A percentile compares a stretch with the other conserved stretches of the same genome.
Evolutionary conservation across 495 filamentous ascomycete species (phyloP).

Genomic region (Talaromyces nanjingensis): DNA sequence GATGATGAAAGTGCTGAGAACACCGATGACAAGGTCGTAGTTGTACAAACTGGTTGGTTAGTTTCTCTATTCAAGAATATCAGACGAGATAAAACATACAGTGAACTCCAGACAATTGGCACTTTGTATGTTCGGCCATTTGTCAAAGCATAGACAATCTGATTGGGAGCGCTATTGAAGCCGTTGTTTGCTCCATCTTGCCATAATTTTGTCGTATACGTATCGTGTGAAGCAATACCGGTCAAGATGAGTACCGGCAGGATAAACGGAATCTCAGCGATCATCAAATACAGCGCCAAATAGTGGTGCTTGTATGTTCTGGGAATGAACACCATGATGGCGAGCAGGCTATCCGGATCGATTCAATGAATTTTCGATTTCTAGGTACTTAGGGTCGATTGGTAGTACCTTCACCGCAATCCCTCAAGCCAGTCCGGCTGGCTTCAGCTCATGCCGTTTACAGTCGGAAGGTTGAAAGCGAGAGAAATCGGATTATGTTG

Average conservation of each 20-base stretch:
- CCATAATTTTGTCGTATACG: conserved; percentile 76
- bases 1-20: conserved; percentile 52
- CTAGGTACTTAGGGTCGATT: background rate
- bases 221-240: conserved; percentile 71
- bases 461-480: background rate
- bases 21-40: conserved; percentile 76
- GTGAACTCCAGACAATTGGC: conserved; percentile 75
- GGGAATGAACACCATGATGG: conserved; percentile 34
- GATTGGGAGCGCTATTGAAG: conserved; percentile 74
- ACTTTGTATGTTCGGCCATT: conserved; percentile 61
- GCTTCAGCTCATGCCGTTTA: conserved; percentile 9
- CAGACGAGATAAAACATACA: conserved; percentile 49
- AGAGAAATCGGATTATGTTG: background rate
- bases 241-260: conserved; percentile 71
- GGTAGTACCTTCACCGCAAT: background rate
- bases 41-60: conserved; percentile 56
- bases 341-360: background rate
- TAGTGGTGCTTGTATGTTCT: conserved; percentile 60
- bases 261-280: conserved; percentile 60
- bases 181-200: conserved; percentile 68
- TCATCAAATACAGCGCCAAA: conserved; percentile 58
- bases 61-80: conserved; percentile 10
- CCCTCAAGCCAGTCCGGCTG: conserved; percentile 12
- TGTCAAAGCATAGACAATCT: conserved; percentile 66
- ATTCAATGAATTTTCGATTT: background rate